Conservation (phyloP, 352 stramenopile species). For the Pythium scleroteichum region DNA sequence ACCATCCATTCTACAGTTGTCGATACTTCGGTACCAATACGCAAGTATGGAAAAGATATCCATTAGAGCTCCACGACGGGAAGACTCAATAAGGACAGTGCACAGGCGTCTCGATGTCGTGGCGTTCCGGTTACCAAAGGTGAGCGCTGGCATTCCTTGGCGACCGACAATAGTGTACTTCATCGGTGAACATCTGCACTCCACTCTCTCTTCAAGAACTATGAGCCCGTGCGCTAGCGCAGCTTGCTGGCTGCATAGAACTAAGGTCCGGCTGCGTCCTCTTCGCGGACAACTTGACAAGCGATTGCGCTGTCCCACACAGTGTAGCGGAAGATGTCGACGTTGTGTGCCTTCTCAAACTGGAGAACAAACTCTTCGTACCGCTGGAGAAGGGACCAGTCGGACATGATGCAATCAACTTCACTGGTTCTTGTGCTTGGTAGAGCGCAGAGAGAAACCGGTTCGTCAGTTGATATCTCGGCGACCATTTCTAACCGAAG, state of each 20-base stretch:
- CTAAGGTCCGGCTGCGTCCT: conserved; percentile 2
- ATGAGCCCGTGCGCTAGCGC: neutral
- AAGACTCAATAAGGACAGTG: too few relatives aligned
- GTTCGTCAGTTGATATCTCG: neutral
- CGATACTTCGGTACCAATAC: too few relatives aligned
- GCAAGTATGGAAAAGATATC: too few relatives aligned
- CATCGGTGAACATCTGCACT: too few relatives aligned
- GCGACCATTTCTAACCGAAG: neutral
- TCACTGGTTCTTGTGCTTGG: conserved; percentile 1
- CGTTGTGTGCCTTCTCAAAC: neutral
- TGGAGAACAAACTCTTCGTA: conserved; percentile 1
- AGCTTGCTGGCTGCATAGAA: neutral
- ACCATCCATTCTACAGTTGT: too few relatives aligned
- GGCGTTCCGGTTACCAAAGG: too few relatives aligned
- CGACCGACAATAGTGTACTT: too few relatives aligned
- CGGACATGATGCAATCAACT: conserved; percentile 17
- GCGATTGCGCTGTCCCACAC: conserved; percentile 10
- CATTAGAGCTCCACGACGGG: too few relatives aligned
- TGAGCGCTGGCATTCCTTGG: too few relatives aligned
- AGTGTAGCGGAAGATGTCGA: neutral
- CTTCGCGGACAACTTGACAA: conserved; percentile 7
- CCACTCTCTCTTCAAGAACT: too few relatives aligned
- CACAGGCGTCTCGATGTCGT: too few relatives aligned
- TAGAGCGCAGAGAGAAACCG: neutral
- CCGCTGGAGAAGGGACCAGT: neutral